These are phyloP conservation scores for Mrakia gelida DNA, from an alignment of 768 basidiomycete genomes.

Conservation along the genomic window DNA sequence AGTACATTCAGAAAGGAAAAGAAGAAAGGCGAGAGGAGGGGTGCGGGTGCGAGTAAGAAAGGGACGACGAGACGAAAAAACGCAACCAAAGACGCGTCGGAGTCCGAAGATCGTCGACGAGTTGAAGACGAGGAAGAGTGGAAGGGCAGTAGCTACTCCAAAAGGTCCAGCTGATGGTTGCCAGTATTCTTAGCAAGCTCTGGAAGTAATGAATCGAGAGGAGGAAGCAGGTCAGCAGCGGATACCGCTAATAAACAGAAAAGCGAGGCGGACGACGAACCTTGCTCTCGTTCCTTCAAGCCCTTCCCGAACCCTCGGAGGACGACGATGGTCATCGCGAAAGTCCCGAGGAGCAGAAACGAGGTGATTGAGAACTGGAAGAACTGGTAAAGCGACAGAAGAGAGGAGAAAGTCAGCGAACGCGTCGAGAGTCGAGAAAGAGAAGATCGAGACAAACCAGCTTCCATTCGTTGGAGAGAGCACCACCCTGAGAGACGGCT, in stretches of 20 bases:
- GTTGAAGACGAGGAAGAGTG: too few relatives aligned
- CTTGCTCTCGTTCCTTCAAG: not conserved
- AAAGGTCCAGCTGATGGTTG: too few relatives aligned
- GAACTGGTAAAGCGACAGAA: not conserved
- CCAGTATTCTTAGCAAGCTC: too few relatives aligned
- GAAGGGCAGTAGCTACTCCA: too few relatives aligned
- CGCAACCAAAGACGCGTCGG: too few relatives aligned
- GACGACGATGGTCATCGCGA: not conserved
- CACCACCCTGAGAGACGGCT: not conserved
- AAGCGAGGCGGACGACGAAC: not conserved
- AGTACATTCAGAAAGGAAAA: too few relatives aligned
- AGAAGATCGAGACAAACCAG: not conserved
- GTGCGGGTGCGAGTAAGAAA: too few relatives aligned
- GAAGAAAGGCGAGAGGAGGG: too few relatives aligned
- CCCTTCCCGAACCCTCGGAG: not conserved
- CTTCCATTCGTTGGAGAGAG: not conserved
- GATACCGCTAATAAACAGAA: too few relatives aligned
- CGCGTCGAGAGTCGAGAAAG: not conserved
- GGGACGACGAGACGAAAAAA: too few relatives aligned
- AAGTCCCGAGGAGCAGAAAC: not conserved
- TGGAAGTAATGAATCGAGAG: not conserved
- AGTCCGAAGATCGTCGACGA: too few relatives aligned
- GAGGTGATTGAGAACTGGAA: not conserved
- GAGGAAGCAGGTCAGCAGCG: not conserved
- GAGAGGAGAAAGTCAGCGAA: not conserved